Evolutionary conservation across 371 early-diverging fungal genomes (phyloP).

Genomic region (Choanephora cucurbitarum): DNA sequence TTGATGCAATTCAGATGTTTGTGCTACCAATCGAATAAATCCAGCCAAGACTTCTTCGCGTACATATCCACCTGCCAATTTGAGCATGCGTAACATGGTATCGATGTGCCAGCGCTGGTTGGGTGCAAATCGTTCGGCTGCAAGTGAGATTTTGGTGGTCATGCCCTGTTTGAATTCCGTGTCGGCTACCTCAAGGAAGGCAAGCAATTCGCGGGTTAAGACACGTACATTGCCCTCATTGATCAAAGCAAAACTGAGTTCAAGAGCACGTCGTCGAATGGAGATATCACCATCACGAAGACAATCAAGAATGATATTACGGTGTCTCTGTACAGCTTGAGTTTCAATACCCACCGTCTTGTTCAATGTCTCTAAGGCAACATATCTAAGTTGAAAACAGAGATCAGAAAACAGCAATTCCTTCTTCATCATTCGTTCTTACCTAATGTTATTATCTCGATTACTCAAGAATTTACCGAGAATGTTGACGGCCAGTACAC

Average conservation of each 20-base stretch:
- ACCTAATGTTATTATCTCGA: conserved; percentile 96
- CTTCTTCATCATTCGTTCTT: no score
- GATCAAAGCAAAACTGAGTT: conserved; percentile 94
- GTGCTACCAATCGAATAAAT: conserved; percentile 72
- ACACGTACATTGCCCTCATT: conserved; percentile 92
- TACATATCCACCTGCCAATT: conserved; percentile 74
- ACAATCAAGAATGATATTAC: conserved; percentile 94
- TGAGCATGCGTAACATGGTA: conserved; percentile 88
- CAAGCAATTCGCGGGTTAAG: conserved; percentile 88
- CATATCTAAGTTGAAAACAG: conserved; percentile 66
- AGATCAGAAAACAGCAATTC: no score
- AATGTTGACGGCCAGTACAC: conserved; percentile 96
- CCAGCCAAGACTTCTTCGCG: conserved; percentile 73
- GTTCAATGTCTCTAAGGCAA: conserved; percentile 92
- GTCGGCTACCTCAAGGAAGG: conserved; percentile 92
- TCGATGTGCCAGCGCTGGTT: conserved; percentile 97
- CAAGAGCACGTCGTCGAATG: conserved; percentile 95
- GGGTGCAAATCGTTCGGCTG: conserved; percentile 84
- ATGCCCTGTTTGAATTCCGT: conserved; percentile 87
- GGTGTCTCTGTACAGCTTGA: conserved; percentile 96
- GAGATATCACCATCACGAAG: conserved; percentile 94
- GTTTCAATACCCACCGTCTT: conserved; percentile 88
- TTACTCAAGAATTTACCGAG: conserved; percentile 94
- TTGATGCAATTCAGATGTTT: conserved; percentile 77
- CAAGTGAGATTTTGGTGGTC: conserved; percentile 87